These are phyloP conservation scores for Phytophthora podocarpi DNA, from an alignment of 352 stramenopile species.

Conservation along the genomic window DNA sequence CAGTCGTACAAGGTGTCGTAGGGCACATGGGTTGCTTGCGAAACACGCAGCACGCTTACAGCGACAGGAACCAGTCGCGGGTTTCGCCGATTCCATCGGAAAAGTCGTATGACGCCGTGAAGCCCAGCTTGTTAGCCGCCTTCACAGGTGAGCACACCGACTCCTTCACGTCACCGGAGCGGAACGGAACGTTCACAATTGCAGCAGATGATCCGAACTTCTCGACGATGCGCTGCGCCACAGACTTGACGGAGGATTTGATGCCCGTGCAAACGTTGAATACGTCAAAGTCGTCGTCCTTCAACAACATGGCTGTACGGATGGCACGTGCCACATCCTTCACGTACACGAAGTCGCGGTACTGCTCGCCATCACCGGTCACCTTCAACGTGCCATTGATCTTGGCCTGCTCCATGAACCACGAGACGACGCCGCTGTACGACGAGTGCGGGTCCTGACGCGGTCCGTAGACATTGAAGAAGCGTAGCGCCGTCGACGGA, in stretches of 20 bases:
- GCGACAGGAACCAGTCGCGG: slow-evolving; percentile 76
- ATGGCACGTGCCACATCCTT: slow-evolving; percentile 86
- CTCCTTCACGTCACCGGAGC: slow-evolving; percentile 82
- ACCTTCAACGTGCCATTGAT: slow-evolving; percentile 85
- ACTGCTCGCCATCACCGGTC: slow-evolving; percentile 76
- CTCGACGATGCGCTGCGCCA: slow-evolving; percentile 70
- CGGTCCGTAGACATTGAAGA: slow-evolving; percentile 88
- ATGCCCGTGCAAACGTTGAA: slow-evolving; percentile 87
- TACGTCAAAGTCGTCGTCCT: slow-evolving; percentile 73
- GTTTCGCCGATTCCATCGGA: slow-evolving; percentile 70
- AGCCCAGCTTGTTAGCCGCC: slow-evolving; percentile 71
- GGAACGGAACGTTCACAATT: slow-evolving; percentile 73
- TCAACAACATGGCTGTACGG: slow-evolving; percentile 75
- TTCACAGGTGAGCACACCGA: slow-evolving; percentile 79
- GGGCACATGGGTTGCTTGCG: slow-evolving; percentile 6
- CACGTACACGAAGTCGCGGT: slow-evolving; percentile 88
- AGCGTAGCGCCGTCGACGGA: slow-evolving; percentile 76
- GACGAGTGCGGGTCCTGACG: slow-evolving; percentile 84
- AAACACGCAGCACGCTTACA: slow-evolving; percentile 18
- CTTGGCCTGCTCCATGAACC: slow-evolving; percentile 89
- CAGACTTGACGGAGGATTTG: slow-evolving; percentile 70
- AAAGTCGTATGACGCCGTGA: slow-evolving; percentile 71
- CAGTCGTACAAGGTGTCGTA: slow-evolving; percentile 16
- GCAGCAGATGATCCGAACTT: slow-evolving; percentile 67
- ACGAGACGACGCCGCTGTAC: slow-evolving; percentile 85